Evolutionary conservation across 257 asterid genomes (phyloP).

Genomic region (Nicotiana attenuata): DNA sequence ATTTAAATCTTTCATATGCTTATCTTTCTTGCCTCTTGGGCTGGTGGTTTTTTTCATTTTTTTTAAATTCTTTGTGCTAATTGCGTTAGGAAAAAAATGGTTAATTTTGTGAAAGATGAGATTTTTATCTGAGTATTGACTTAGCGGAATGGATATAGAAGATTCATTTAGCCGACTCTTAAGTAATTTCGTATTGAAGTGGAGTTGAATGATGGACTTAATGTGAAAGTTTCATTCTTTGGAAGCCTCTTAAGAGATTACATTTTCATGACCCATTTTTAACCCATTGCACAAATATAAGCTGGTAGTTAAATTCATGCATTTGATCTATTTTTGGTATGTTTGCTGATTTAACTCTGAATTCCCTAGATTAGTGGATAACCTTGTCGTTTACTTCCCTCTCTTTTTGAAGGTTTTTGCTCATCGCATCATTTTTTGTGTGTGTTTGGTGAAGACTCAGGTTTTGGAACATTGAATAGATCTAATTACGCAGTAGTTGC

Average conservation of each 20-base stretch:
- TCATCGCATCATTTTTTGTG: neutral
- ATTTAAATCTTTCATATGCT: neutral
- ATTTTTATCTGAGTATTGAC: slow-evolving; percentile 7
- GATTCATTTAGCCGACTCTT: neutral
- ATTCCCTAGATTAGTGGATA: neutral
- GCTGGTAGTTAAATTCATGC: neutral
- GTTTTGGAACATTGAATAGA: slow-evolving; percentile 8
- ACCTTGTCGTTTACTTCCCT: neutral
- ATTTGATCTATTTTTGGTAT: neutral
- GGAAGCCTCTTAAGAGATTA: neutral
- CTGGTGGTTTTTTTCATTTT: neutral
- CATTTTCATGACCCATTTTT: neutral
- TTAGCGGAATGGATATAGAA: neutral
- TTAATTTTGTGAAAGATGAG: slow-evolving; percentile 6
- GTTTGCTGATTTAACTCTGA: neutral
- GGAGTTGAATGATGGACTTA: neutral
- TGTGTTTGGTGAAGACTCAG: slow-evolving; percentile 1
- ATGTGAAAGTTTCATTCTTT: neutral
- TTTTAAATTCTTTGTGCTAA: neutral
- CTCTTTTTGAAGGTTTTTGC: neutral
- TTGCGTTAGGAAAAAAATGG: neutral
- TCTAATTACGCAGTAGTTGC: neutral
- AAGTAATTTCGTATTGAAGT: neutral
- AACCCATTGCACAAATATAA: neutral
- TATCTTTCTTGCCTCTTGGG: neutral